Conservation (phyloP, 257 asterid species). For the Ilex aquifolium region DNA sequence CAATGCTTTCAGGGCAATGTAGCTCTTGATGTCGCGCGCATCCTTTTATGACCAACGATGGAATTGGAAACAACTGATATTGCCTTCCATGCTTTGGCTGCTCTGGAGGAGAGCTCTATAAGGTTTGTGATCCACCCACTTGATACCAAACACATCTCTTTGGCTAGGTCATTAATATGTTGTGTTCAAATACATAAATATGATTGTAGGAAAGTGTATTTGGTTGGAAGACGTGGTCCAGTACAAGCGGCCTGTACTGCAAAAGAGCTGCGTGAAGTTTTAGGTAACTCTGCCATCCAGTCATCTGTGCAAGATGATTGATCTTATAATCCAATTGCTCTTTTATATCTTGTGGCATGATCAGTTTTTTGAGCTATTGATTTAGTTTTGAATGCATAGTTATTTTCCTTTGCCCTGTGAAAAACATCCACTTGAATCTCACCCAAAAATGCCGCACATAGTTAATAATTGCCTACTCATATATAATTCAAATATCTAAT, state of each 20-base stretch:
- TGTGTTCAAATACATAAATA: slow-evolving; percentile 11
- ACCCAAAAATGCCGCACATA: background rate
- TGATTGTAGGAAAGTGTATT: slow-evolving; percentile 68
- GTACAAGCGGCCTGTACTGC: slow-evolving; percentile 96
- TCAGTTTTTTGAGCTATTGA: background rate
- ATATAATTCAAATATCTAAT: too few species aligned
- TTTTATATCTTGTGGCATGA: background rate
- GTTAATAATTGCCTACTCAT: too few species aligned
- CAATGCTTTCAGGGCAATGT: slow-evolving; percentile 69
- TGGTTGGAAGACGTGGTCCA: slow-evolving; percentile 98
- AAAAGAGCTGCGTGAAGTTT: slow-evolving; percentile 84
- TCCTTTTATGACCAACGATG: slow-evolving; percentile 67
- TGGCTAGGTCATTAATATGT: background rate
- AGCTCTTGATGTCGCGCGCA: slow-evolving; percentile 91
- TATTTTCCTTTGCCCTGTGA: too few species aligned
- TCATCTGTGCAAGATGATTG: slow-evolving; percentile 1
- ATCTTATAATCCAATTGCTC: background rate
- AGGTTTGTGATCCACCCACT: slow-evolving; percentile 38
- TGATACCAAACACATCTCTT: background rate
- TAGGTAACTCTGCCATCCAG: slow-evolving; percentile 35
- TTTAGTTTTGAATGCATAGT: too few species aligned
- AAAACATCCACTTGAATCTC: background rate
- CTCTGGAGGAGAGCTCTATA: slow-evolving; percentile 64
- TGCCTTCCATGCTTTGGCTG: slow-evolving; percentile 72
- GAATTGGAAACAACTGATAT: slow-evolving; percentile 88